These are phyloP conservation scores for Corylus heterophylla DNA, from an alignment of 306 rosid genomes.

Conservation along the genomic window DNA sequence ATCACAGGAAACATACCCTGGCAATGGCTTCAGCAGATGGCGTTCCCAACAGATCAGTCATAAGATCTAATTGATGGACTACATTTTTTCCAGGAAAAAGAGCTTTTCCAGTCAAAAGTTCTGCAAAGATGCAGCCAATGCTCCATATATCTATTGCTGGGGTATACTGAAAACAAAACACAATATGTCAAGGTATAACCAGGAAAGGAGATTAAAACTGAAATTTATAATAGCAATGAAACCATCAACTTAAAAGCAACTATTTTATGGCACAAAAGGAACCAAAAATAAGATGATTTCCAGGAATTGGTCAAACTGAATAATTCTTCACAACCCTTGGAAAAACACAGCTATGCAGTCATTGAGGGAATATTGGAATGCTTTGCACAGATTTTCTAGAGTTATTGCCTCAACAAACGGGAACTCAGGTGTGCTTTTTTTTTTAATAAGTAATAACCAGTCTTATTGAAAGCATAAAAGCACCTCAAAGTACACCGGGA, in stretches of 20 bases:
- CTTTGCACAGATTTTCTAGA: background rate
- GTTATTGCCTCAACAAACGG: background rate
- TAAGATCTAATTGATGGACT: slow-evolving; percentile 94
- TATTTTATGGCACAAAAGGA: background rate
- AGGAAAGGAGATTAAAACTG: slow-evolving; percentile 12
- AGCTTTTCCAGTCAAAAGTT: slow-evolving; percentile 96
- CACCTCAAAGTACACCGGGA: too few species aligned
- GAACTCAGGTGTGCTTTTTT: background rate
- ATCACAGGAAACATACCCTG: slow-evolving; percentile 62
- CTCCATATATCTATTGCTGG: slow-evolving; percentile 99
- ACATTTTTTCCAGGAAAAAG: slow-evolving; percentile 99
- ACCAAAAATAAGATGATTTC: background rate
- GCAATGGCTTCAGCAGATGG: slow-evolving; percentile 89
- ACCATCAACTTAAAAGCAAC: background rate
- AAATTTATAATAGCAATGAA: background rate
- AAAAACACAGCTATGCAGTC: background rate
- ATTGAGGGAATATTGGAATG: background rate
- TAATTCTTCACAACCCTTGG: background rate
- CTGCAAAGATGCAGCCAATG: slow-evolving; percentile 98
- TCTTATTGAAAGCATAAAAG: too few species aligned
- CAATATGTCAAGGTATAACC: slow-evolving; percentile 11
- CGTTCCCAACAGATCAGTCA: slow-evolving; percentile 96
- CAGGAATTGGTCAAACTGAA: background rate
- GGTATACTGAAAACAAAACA: slow-evolving; percentile 67
- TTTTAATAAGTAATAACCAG: too few species aligned